phyloP scores from a whole-genome alignment of 2,329 filamentous ascomycete species.

The Cercospora zeina region DNA sequence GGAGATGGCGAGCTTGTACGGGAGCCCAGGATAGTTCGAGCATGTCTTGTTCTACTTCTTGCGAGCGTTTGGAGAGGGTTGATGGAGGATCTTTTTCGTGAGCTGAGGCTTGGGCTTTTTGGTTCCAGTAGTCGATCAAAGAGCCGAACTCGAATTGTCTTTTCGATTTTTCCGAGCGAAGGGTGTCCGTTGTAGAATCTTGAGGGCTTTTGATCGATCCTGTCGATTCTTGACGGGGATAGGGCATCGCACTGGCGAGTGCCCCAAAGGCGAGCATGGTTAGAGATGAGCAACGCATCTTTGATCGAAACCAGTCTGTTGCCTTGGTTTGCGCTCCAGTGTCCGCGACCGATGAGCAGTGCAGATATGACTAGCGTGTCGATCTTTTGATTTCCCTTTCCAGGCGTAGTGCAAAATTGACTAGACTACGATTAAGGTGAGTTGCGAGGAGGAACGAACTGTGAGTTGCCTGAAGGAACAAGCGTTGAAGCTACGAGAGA shows the following conservation, averaged over 20 bases:
- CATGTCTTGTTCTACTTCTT: background rate
- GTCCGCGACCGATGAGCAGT: background rate
- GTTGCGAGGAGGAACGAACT: conserved; percentile 5
- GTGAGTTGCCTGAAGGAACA: conserved; percentile 1
- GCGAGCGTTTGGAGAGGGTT: background rate
- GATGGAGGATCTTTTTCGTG: conserved; percentile 4
- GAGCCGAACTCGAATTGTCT: conserved; percentile 5
- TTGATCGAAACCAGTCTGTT: background rate
- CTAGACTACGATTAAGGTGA: background rate
- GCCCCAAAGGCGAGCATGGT: conserved; percentile 12
- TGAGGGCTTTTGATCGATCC: background rate
- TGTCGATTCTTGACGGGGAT: background rate
- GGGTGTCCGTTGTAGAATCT: background rate
- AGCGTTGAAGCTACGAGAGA: conserved; percentile 3
- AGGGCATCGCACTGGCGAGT: conserved; percentile 7
- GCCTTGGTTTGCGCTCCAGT: background rate
- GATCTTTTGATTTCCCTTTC: background rate
- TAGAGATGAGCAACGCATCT: conserved; percentile 9
- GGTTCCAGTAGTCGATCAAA: conserved; percentile 8
- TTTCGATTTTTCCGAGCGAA: background rate
- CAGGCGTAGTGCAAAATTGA: conserved; percentile 6
- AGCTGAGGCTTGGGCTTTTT: conserved; percentile 8
- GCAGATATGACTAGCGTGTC: background rate
- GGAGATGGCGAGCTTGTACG: background rate
- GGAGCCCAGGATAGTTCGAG: background rate